These are phyloP conservation scores for Cornus florida DNA, from an alignment of 148 eudicot genomes.

Conservation along the genomic window DNA sequence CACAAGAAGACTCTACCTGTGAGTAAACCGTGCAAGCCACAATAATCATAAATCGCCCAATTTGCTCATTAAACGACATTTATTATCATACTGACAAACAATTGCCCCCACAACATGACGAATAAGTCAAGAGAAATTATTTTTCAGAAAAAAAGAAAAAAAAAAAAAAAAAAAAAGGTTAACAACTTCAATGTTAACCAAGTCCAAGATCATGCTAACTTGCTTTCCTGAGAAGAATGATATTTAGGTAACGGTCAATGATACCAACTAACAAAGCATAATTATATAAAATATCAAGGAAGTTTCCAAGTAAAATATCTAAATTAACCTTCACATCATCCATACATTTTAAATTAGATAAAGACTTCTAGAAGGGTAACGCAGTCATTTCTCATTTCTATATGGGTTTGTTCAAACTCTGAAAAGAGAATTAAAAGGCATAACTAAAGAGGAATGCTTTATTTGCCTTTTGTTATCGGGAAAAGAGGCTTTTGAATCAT, in stretches of 20 bases:
- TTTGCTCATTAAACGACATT: neutral
- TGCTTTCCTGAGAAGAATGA: neutral
- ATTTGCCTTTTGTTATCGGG: neutral
- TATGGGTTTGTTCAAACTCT: neutral
- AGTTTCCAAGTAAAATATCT: neutral
- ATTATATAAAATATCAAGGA: neutral
- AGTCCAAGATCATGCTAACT: neutral
- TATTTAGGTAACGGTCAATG: neutral
- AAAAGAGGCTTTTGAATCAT: neutral
- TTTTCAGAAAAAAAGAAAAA: neutral
- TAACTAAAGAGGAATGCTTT: neutral
- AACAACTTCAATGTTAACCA: neutral
- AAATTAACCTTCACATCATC: neutral
- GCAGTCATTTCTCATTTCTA: neutral
- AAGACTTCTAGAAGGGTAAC: neutral
- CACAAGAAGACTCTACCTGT: conserved; percentile 19
- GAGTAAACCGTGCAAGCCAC: conserved; percentile 21
- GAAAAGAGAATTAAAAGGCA: neutral
- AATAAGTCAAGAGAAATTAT: neutral
- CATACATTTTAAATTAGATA: neutral
- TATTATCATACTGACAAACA: neutral
- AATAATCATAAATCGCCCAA: neutral
- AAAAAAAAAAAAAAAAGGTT: neutral
- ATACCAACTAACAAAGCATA: neutral
- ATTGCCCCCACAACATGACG: neutral